Evolutionary conservation across 345 rosid genomes (phyloP), one percentile per base, ranked within the genome.

Genomic region (Ceriops zippeliana): DNA sequence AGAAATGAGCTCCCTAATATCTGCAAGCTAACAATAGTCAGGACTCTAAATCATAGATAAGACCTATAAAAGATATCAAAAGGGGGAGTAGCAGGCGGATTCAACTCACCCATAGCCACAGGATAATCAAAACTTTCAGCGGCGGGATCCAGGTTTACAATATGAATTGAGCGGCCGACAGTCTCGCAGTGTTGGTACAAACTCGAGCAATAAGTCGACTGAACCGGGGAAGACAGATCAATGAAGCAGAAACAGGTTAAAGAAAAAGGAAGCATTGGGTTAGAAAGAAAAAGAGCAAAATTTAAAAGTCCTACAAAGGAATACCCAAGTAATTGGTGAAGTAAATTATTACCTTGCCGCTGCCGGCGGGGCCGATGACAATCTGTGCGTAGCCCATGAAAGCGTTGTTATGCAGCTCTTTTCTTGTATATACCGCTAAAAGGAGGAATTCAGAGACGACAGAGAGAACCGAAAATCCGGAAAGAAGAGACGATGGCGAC

Each of bases 131-230:
- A 91, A 71, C 78, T 82, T 69, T 91, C 99, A 0, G 96, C 99
- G 54, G 97, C 96, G 69, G 99, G 97, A 82, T 95, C 96, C 21
- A 91, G 79, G 81, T 95, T 89, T 64, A 91, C 92, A 47, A 89
- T 69, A 76, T 88, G 75, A 58, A 91, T 82, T 8, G 95, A 79
- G 66, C 90, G 83, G 51, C 88, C 86, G 21, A 82, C 27, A 3
- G 90, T 79, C 76, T 89, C 83, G 52, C 98, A 91, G 62, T 91
- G 90, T 75, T 68, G 84, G 79, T 79, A 70, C 78, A 93, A 75
- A 74, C 89, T 85, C 63, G 93, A 88, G 74, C 97, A 91, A 78
- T 93, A 93, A 67, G 97, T 93, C 13, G 96, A 93, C 98, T 93
- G 85, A 65, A 51, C 9, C 49, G 19, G 11, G 26, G 26, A 21